Conservation (phyloP, 2,329 filamentous ascomycete genomes). For the Tolypocladium tropicale region DNA sequence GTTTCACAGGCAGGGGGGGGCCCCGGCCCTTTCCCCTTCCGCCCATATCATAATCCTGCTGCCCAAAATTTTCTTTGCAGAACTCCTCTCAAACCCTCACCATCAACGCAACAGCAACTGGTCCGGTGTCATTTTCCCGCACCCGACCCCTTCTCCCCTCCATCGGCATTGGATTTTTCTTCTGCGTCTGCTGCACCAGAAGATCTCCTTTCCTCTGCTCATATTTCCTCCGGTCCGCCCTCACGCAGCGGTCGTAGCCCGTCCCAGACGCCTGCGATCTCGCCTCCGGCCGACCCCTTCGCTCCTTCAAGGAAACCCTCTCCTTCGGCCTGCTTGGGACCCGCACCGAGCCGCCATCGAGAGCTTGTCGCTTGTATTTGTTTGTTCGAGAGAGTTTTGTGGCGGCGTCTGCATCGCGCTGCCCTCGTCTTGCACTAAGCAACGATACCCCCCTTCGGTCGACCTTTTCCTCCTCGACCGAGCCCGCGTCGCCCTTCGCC, state of each 20-base stretch:
- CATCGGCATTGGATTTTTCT: conserved; percentile 20
- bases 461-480: conserved; percentile 7
- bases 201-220: conserved; percentile 16
- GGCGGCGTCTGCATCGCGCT: conserved; percentile 1
- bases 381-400: conserved; percentile 4
- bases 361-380: conserved; percentile 4
- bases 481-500: not conserved
- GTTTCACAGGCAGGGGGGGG: not conserved
- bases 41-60: conserved; percentile 22
- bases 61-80: conserved; percentile 27
- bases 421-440: conserved; percentile 1
- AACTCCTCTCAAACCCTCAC: conserved; percentile 25
- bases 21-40: conserved; percentile 17
- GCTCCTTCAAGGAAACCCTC: conserved; percentile 13
- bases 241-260: conserved; percentile 21
- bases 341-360: conserved; percentile 13
- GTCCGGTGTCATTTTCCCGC: conserved; percentile 23
- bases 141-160: conserved; percentile 20
- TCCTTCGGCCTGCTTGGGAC: conserved; percentile 13
- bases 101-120: conserved; percentile 22
- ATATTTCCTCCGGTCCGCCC: conserved; percentile 11
- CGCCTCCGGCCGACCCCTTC: conserved; percentile 14
- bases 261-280: conserved; percentile 18
- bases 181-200: conserved; percentile 21
- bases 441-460: conserved; percentile 2